Percentiles rank a stretch among this genome's conserved stretches.
Conservation (phyloP, 306 rosid genomes). For the Vicia faba region DNA sequence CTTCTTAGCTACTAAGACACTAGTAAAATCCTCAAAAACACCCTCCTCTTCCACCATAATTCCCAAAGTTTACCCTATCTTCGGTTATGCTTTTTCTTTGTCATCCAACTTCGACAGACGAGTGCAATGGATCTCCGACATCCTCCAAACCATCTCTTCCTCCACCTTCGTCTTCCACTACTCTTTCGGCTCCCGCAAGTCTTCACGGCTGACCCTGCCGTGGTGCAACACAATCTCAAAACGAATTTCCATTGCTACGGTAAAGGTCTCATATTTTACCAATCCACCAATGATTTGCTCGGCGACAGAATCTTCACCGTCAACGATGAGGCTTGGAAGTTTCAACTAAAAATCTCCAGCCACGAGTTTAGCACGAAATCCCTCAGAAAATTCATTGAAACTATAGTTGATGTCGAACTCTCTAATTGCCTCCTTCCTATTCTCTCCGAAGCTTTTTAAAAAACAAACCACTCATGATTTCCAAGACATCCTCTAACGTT, state of each 20-base stretch:
- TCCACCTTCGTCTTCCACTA: constrained; percentile 61
- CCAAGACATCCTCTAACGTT: constrained; percentile 69
- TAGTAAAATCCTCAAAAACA: neutral
- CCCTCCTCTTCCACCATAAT: constrained; percentile 4
- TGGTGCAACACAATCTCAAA: constrained; percentile 70
- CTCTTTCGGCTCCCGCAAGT: constrained; percentile 40
- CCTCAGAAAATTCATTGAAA: constrained; percentile 56
- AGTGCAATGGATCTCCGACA: constrained; percentile 58
- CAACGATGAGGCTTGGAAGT: constrained; percentile 49
- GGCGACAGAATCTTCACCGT: constrained; percentile 65
- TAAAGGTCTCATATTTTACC: constrained; percentile 44
- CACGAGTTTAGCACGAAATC: constrained; percentile 58
- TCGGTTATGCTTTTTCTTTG: constrained; percentile 50
- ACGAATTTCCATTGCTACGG: constrained; percentile 53
- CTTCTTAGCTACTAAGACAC: constrained; percentile 8
- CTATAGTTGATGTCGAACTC: constrained; percentile 61
- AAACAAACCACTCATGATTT: constrained; percentile 32
- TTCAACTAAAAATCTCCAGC: constrained; percentile 62
- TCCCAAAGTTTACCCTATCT: constrained; percentile 61
- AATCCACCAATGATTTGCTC: constrained; percentile 51
- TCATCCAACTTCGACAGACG: constrained; percentile 44
- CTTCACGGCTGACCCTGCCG: constrained; percentile 59
- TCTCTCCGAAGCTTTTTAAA: constrained; percentile 20
- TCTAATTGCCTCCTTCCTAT: constrained; percentile 55
- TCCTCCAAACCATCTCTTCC: constrained; percentile 49